Percentiles rank a stretch among this genome's conserved stretches.
Evolutionary conservation across 2,329 filamentous ascomycete species (phyloP).

Genomic region (Fusarium compactum): DNA sequence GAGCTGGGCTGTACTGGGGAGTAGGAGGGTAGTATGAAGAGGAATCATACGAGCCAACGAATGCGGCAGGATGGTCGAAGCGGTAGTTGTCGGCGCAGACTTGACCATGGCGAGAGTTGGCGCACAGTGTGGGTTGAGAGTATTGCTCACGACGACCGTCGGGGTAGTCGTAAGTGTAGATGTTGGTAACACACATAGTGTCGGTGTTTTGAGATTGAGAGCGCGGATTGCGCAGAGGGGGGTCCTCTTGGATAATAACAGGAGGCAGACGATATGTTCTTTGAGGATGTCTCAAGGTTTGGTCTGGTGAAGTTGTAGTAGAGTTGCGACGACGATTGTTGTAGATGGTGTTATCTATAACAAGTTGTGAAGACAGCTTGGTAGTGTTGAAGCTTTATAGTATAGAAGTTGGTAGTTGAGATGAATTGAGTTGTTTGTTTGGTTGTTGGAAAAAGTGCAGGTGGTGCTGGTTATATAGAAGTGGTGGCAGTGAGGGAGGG

Average conservation of each 20-base stretch:
- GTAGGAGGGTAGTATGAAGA: conserved; percentile 54
- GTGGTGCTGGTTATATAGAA: conserved; percentile 43
- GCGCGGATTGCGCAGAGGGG: conserved; percentile 40
- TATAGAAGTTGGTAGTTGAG: conserved; percentile 4
- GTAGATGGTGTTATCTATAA: conserved; percentile 42
- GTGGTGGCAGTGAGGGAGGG: conserved; percentile 12
- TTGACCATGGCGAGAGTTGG: conserved; percentile 54
- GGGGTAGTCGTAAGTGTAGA: conserved; percentile 61
- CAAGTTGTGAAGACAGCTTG: conserved; percentile 40
- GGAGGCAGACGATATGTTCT: conserved; percentile 33
- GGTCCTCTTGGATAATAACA: conserved; percentile 42
- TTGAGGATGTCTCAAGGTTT: conserved; percentile 13
- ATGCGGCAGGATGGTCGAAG: conserved; percentile 57
- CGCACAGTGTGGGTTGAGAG: conserved; percentile 55
- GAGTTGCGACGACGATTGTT: conserved; percentile 31
- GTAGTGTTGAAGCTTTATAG: conserved; percentile 14
- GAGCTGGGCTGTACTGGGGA: conserved; percentile 52
- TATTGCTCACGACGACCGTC: conserved; percentile 56
- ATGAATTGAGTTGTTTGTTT: conserved; percentile 40
- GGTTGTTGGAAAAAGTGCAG: conserved; percentile 23
- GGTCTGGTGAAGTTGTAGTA: conserved; percentile 26
- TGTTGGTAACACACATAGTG: conserved; percentile 65
- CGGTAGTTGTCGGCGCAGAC: conserved; percentile 58
- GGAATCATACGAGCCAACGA: conserved; percentile 52
- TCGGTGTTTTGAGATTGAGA: conserved; percentile 38